Evolutionary conservation across 768 basidiomycete species (phyloP).

Genomic region (Tricholoma bakamatsutake): DNA sequence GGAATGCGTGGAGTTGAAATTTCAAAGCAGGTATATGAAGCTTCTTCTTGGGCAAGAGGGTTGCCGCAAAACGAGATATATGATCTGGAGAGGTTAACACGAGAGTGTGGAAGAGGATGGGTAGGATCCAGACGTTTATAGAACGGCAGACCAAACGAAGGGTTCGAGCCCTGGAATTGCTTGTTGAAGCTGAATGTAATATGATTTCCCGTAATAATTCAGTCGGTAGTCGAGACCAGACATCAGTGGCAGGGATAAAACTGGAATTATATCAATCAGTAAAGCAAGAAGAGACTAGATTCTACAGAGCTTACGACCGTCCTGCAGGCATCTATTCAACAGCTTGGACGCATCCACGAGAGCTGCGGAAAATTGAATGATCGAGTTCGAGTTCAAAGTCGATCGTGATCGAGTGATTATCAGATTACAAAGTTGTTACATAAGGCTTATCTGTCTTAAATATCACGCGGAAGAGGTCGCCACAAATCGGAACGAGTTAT

Average conservation of each 20-base stretch:
- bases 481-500: background rate
- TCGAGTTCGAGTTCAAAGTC: background rate
- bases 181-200: conserved; percentile 20
- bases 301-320: background rate
- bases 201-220: conserved; percentile 30
- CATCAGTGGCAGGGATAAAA: conserved; percentile 5
- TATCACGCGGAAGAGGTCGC: too few species aligned
- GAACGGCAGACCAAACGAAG: conserved; percentile 29
- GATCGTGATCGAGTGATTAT: background rate
- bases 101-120: conserved; percentile 25
- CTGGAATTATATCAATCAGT: background rate
- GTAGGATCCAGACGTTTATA: conserved; percentile 30
- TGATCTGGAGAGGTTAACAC: conserved; percentile 22
- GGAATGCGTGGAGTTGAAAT: conserved; percentile 21
- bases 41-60: conserved; percentile 24
- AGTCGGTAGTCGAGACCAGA: conserved; percentile 27
- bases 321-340: background rate
- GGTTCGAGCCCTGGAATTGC: conserved; percentile 17
- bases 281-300: background rate
- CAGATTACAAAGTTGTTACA: background rate
- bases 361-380: background rate
- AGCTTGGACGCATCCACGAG: too few species aligned
- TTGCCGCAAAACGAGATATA: conserved; percentile 23
- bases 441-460: too few species aligned
- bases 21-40: conserved; percentile 21